Conservation (phyloP, 371 early-diverging fungal species). For the Mortierella sp. region DNA sequence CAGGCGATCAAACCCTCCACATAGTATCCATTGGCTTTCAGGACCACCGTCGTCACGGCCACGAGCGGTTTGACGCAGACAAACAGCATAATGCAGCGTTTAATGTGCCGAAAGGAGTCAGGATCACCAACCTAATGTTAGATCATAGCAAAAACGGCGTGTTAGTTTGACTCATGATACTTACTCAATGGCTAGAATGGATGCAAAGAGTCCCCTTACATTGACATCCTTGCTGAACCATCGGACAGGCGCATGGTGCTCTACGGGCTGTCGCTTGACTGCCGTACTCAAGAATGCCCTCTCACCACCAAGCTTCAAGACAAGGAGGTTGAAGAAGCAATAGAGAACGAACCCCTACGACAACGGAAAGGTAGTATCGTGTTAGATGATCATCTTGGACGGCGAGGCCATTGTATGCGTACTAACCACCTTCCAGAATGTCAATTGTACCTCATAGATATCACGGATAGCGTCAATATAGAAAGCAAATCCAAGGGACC, state of each 20-base stretch:
- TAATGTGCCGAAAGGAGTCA: constrained; percentile 86
- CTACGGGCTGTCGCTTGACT: constrained; percentile 78
- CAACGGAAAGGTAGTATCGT: neutral
- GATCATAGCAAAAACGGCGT: neutral
- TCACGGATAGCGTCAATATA: constrained; percentile 95
- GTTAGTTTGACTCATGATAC: too few relatives aligned
- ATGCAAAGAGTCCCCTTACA: constrained; percentile 42
- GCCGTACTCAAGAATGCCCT: constrained; percentile 82
- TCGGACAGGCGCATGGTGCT: constrained; percentile 88
- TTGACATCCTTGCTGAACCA: constrained; percentile 82
- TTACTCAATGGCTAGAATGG: neutral
- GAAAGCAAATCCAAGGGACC: constrained; percentile 79
- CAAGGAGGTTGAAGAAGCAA: constrained; percentile 90
- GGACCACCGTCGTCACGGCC: constrained; percentile 81
- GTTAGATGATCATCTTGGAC: neutral
- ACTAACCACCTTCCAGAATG: constrained; percentile 3
- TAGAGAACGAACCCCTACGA: constrained; percentile 93
- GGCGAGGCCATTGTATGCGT: neutral
- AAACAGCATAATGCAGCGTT: constrained; percentile 94
- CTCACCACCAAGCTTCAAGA: constrained; percentile 95
- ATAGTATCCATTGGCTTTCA: constrained; percentile 80
- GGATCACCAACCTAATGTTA: constrained; percentile 82
- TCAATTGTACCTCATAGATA: constrained; percentile 81
- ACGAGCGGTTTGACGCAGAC: constrained; percentile 90
- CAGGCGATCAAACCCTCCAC: constrained; percentile 83